Evolutionary conservation across 495 filamentous ascomycete species (phyloP).

Genomic region (Aspergillus homomorphus): DNA sequence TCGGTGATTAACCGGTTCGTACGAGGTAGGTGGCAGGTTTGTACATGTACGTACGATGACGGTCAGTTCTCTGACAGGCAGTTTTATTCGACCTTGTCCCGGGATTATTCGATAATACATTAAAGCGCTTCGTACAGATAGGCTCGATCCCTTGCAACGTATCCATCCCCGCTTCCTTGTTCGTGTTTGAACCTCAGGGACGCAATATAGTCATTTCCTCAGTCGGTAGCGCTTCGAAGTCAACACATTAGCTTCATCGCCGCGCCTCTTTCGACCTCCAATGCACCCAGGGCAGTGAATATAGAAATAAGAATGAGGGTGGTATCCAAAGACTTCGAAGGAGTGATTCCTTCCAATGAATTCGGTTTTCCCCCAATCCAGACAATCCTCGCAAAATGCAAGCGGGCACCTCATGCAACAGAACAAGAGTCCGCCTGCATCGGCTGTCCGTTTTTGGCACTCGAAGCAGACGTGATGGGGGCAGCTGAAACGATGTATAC

Average conservation of each 20-base stretch:
- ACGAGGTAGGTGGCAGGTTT: too few species aligned
- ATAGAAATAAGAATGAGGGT: slow-evolving; percentile 14
- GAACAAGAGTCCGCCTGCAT: slow-evolving; percentile 59
- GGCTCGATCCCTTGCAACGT: not conserved
- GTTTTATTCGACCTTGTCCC: not conserved
- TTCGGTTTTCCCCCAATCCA: slow-evolving; percentile 51
- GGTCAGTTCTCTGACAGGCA: not conserved
- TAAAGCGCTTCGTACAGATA: not conserved
- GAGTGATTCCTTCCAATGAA: slow-evolving; percentile 51
- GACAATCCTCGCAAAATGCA: slow-evolving; percentile 61
- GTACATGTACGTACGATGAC: not conserved
- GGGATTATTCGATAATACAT: not conserved
- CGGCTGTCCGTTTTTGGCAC: slow-evolving; percentile 51
- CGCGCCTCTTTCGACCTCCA: not conserved
- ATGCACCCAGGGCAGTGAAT: slow-evolving; percentile 12
- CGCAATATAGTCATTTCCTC: not conserved
- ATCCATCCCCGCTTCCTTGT: too few species aligned
- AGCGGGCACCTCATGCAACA: slow-evolving; percentile 55
- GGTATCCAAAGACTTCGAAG: slow-evolving; percentile 49
- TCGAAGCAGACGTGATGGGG: slow-evolving; percentile 57
- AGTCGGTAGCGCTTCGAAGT: not conserved
- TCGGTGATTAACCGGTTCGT: too few species aligned
- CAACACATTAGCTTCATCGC: not conserved
- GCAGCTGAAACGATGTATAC: slow-evolving; percentile 46
- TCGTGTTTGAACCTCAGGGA: not conserved